These are phyloP conservation scores for Aspergillus ostianus DNA, from an alignment of 495 filamentous ascomycete genomes.

Conservation along the genomic window DNA sequence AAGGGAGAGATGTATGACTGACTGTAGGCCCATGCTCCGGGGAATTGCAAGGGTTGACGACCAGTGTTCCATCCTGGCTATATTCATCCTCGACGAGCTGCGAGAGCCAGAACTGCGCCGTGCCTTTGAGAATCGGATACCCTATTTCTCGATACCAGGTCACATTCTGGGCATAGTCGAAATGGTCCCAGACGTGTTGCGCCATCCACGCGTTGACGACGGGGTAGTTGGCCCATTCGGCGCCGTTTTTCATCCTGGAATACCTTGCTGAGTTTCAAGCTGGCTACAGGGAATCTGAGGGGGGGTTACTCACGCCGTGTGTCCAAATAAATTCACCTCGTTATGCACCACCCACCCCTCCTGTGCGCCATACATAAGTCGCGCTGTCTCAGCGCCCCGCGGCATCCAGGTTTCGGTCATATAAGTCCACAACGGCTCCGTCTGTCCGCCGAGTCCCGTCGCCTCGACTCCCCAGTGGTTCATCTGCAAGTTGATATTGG, in stretches of 20 bases:
- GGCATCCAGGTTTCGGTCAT: slow-evolving; percentile 54
- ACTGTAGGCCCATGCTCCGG: slow-evolving; percentile 50
- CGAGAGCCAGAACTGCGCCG: slow-evolving; percentile 47
- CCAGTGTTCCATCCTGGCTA: slow-evolving; percentile 49
- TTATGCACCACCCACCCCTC: slow-evolving; percentile 47
- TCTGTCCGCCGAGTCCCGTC: slow-evolving; percentile 33
- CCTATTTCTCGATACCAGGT: slow-evolving; percentile 40
- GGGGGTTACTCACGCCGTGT: slow-evolving; percentile 32
- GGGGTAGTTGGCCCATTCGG: slow-evolving; percentile 43
- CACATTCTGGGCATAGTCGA: slow-evolving; percentile 42
- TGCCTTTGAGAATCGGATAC: slow-evolving; percentile 48
- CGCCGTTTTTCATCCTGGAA: slow-evolving; percentile 36
- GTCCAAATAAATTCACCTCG: slow-evolving; percentile 51
- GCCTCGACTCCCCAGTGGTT: slow-evolving; percentile 45
- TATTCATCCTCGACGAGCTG: slow-evolving; percentile 43
- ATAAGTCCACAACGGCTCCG: slow-evolving; percentile 40
- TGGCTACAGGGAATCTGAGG: not conserved
- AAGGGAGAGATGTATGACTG: not conserved
- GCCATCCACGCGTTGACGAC: slow-evolving; percentile 48
- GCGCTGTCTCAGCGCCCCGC: slow-evolving; percentile 47
- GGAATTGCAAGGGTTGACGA: slow-evolving; percentile 51
- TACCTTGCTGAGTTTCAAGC: not conserved
- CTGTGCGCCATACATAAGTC: slow-evolving; percentile 41
- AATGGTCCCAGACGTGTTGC: slow-evolving; percentile 50
- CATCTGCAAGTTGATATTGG: slow-evolving; percentile 55